Evolutionary conservation across 2,329 filamentous ascomycete species (phyloP), one percentile per base, ranked within the genome.

Genomic region (Aureobasidium sp.): DNA sequence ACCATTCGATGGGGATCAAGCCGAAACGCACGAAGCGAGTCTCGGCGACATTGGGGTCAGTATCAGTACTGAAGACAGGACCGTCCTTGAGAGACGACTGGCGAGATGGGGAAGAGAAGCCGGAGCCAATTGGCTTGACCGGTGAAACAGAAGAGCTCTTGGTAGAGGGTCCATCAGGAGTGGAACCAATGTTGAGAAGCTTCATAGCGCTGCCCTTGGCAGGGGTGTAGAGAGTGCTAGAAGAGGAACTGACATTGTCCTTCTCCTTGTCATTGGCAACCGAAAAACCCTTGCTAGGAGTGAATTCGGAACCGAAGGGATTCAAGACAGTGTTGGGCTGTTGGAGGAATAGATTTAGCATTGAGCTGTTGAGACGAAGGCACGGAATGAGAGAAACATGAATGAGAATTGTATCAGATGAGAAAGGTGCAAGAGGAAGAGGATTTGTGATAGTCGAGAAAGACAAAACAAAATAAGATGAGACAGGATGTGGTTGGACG

Each of bases 21-120:
- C 24, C 56, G 15, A 63, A 37, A 26, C 48, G 17, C 7, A 61
- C 47, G 12, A 44, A 63, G 26, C 56, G 55, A 26, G 37, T 41
- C 29, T 52, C 43, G 13, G 29, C 24, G 13, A 56, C 5, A 34
- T 60, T 61, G 12, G 55, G 39, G 15, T 63, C 62, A 15, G 15
- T 9, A 20, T 60, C 59, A 29, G 59, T 62, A 36, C 37, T 62
- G 59, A 64, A 64, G 5, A 5, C 6, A 15, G 48, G 56, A 24
- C 48, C 39, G 15, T 41, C 41, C 26, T 24, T 47, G 5, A 62
- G 39, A 12, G 12, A 24, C 12, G 29, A 3, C 32, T 27, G 27
- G 10, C 29, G 34, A 15, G 60, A 34, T 3, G 44, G 50, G 2
- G 48, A 29, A 0, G 48, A 43, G 32, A 24, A 47, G 26, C 51